Percentiles rank a stretch among this genome's conserved stretches.
Evolutionary conservation across 495 filamentous ascomycete species (phyloP).

Genomic region (Alectoria sarmentosa): DNA sequence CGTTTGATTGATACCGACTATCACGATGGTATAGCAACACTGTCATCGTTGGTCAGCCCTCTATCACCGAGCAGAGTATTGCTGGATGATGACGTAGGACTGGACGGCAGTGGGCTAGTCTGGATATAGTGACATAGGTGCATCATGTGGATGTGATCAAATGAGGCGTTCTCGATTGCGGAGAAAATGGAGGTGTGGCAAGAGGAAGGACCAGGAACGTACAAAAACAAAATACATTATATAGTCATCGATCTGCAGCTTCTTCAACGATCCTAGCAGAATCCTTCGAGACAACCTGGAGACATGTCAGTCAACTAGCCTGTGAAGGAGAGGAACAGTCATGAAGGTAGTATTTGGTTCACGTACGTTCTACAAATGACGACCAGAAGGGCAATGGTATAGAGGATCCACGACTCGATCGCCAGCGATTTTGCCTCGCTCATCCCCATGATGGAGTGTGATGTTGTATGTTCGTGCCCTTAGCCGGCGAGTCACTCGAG

Average conservation of each 20-base stretch:
- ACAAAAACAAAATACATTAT: conserved; percentile 46
- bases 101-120: not conserved
- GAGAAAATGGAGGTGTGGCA: not conserved
- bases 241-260: conserved; percentile 48
- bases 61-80: not conserved
- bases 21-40: conserved; percentile 40
- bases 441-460: conserved; percentile 5
- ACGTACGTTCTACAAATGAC: conserved; percentile 22
- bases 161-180: not conserved
- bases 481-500: not conserved
- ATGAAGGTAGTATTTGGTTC: not conserved
- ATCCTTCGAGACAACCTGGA: conserved; percentile 32
- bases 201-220: conserved; percentile 15
- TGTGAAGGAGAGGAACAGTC: not conserved
- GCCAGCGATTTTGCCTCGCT: conserved; percentile 13
- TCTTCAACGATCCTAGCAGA: conserved; percentile 38
- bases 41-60: not conserved
- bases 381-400: conserved; percentile 11
- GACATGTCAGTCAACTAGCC: conserved; percentile 4
- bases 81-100: not conserved
- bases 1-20: conserved; percentile 47
- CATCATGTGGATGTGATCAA: not conserved
- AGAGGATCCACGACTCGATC: conserved; percentile 28
- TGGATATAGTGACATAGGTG: too few species aligned
- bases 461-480: not conserved